Evolutionary conservation across 441 rosid species (phyloP), one percentile per base, ranked within the genome.

Genomic region (Capsella rubella): DNA sequence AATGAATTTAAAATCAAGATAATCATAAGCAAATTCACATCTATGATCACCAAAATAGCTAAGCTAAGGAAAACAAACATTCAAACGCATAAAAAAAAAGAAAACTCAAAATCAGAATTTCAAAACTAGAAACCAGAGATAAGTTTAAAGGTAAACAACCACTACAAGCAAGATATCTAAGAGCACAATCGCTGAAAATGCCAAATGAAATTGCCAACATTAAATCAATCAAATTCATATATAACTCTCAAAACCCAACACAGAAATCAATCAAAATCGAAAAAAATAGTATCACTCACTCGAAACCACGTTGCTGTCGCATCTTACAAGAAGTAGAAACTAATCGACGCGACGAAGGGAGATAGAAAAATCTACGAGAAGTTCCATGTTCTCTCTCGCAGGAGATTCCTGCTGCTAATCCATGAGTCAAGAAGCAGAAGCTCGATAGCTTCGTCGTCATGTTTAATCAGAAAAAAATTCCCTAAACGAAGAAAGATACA

Each of bases 241-340:
- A 42, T 37, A 42, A 42, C 14, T 28, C 34, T 50, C 67, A 49
- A 18, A 25, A 8, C 15, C 18, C 18, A 45, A 25, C 9, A 21
- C 2, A 43, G 1, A 5, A 16, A 28, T 11, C 10, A 27, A 35
- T 11, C 11, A 7, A 52, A 52, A 43, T 1, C 0, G 3, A 32
- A 8, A 10, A 25, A 18, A 9, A 42, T 0, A 66, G 25, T 21
- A 21, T 21, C 67, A 77, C 72, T 72, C 64, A 92, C 99, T 96
- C 81, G 76, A 81, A 75, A 61, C 81, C 79, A 35, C 89, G 89
- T n/a, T 76, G 89, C 8, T 79, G 85, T n/a, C 97, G 86, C 86
- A 89, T 80, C 76, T 85, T 90, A 75, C 92, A 95, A 35, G 88
- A 85, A 84, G 86, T 82, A 12, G 90, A 88, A 31, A 83, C 82